Evolutionary conservation across 345 rosid species (phyloP), one percentile per base, ranked within the genome.

Genomic region (Clausena lansium): DNA sequence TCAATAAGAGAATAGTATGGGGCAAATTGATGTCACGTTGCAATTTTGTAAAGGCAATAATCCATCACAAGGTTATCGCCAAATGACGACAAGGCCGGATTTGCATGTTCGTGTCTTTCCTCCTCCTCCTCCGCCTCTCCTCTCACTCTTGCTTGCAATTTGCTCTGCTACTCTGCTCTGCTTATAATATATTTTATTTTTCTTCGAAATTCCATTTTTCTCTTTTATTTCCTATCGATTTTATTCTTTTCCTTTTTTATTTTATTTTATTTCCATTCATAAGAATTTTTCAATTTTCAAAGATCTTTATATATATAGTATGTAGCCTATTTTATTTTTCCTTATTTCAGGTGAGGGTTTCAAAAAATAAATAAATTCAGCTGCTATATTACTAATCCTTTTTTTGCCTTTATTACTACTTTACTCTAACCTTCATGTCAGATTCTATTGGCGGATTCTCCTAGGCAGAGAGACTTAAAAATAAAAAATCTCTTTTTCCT

Each of bases 371-470:
- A 3, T 3, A 45, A 45, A 10, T 0, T 9, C 50, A 13, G 50
- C 5, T 45, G 17, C 50, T 13, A 13, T 45, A 45, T 11, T 11
- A 45, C 13, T 45, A 45, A 45, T 45, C 50, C n/a, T 39, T 41
- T 33, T 6, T 9, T 41, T 6, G 14, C 20, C 20, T 52, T 73
- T 22, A 7, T 22, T 38, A 1, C 45, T 66, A 5, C 52, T 64
- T 71, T 24, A 57, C 38, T 63, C 7, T 57, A 70, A 70, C 47
- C 60, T 82, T 50, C 77, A 38, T 59, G 76, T 79, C 63, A 66
- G 81, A 82, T 86, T 80, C 79, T 78, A 22, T 28, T 59, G 83
- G 83, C 76, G 79, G 85, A 84, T 61, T 80, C 76, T 50, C 58
- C 78, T 24, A 69, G 81, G n/a, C n/a, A 62, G 27, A 71, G 52